Conservation (phyloP, 345 rosid genomes). For the Salix koriyanagi region DNA sequence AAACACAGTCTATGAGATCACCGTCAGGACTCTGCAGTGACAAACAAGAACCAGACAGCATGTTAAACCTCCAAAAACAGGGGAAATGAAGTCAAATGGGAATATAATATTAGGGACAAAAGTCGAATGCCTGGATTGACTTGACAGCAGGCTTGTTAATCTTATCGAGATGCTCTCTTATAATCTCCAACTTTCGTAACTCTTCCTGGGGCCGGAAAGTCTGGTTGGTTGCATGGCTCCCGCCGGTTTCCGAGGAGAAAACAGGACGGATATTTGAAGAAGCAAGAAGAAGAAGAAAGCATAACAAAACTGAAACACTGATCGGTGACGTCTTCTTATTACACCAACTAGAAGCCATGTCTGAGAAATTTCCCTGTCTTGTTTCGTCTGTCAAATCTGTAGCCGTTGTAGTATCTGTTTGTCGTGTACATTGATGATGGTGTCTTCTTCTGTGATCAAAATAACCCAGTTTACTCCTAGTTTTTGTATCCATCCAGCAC, state of each 20-base stretch:
- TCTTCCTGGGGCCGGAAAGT: constrained; percentile 62
- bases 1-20: constrained; percentile 78
- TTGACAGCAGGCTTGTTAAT: constrained; percentile 82
- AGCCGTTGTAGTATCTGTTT: background rate
- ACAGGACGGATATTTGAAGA: constrained; percentile 43
- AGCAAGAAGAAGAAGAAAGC: constrained; percentile 44
- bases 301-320: constrained; percentile 34
- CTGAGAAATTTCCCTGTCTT: constrained; percentile 28
- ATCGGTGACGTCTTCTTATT: constrained; percentile 24
- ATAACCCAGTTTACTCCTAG: constrained; percentile 47
- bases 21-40: constrained; percentile 76
- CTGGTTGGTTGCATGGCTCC: constrained; percentile 38
- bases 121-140: constrained; percentile 63
- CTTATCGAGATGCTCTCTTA: constrained; percentile 61
- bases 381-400: constrained; percentile 15
- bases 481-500: constrained; percentile 41
- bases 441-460: constrained; percentile 52
- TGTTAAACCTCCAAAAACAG: background rate
- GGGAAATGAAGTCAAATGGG: background rate
- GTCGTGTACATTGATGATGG: constrained; percentile 32
- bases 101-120: background rate
- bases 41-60: background rate
- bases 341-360: constrained; percentile 34
- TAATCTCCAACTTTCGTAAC: constrained; percentile 45
- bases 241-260: constrained; percentile 34